Evolutionary conservation across 2,329 filamentous ascomycete species (phyloP).

Genomic region (Graphium sp.): DNA sequence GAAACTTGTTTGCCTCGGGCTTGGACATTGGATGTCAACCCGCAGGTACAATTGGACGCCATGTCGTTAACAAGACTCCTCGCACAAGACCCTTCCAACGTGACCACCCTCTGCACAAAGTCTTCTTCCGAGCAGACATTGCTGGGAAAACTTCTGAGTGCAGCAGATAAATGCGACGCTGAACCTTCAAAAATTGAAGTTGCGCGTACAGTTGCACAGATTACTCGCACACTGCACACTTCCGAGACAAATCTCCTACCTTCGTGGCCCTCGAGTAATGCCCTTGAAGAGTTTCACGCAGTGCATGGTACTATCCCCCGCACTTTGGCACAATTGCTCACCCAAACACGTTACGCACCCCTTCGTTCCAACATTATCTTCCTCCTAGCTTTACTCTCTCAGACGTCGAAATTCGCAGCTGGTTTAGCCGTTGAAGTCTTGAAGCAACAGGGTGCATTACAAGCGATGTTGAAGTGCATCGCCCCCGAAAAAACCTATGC

Average conservation of each 20-base stretch:
- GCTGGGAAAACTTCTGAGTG: too few relatives aligned
- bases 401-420: too few relatives aligned
- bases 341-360: slow-evolving; percentile 39
- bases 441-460: too few relatives aligned
- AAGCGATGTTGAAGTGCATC: too few relatives aligned
- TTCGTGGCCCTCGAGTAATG: too few relatives aligned
- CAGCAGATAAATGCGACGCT: slow-evolving; percentile 18
- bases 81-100: slow-evolving; percentile 32
- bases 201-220: slow-evolving; percentile 30
- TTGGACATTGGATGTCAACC: slow-evolving; percentile 30
- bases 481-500: too few relatives aligned
- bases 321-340: slow-evolving; percentile 32
- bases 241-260: too few relatives aligned
- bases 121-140: too few relatives aligned
- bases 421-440: too few relatives aligned
- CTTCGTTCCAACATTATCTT: slow-evolving; percentile 46
- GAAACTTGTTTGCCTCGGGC: slow-evolving; percentile 32
- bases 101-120: slow-evolving; percentile 28
- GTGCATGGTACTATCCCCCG: slow-evolving; percentile 20
- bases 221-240: slow-evolving; percentile 39
- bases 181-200: slow-evolving; percentile 43
- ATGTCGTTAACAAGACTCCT: slow-evolving; percentile 40
- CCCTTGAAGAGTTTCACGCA: slow-evolving; percentile 34
- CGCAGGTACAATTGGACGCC: slow-evolving; percentile 42
- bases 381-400: slow-evolving; percentile 36